Percentiles rank a stretch among this genome's conserved stretches.
Conservation (phyloP, 352 stramenopile genomes). For the Peronospora destructor region DNA sequence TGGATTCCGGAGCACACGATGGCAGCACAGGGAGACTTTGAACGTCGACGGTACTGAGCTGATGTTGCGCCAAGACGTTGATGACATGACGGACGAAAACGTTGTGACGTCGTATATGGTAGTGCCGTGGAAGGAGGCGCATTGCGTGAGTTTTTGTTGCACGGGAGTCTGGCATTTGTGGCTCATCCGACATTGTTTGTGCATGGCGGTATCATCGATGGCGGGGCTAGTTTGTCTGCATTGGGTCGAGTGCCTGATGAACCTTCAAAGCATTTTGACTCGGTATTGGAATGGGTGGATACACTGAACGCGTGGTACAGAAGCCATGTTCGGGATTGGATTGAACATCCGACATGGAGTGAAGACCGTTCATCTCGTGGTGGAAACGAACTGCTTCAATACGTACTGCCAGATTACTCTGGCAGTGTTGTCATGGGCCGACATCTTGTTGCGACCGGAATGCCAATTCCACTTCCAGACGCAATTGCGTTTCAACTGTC, state of each 20-base stretch:
- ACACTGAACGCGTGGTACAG: conserved; percentile 83
- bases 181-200: conserved; percentile 88
- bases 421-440: conserved; percentile 72
- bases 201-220: conserved; percentile 83
- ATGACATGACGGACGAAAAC: conserved; percentile 50
- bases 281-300: conserved; percentile 49
- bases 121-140: conserved; percentile 67
- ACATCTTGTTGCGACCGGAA: conserved; percentile 66
- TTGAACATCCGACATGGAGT: conserved; percentile 71
- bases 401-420: conserved; percentile 52
- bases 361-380: conserved; percentile 43
- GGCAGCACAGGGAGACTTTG: conserved; percentile 86
- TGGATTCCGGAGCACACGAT: conserved; percentile 90
- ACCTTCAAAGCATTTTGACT: conserved; percentile 24
- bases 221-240: conserved; percentile 32
- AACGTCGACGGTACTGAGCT: conserved; percentile 81
- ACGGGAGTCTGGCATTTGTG: conserved; percentile 72
- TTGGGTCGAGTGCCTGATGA: conserved; percentile 71
- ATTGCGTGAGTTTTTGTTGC: conserved; percentile 80
- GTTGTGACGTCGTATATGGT: conserved; percentile 76
- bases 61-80: conserved; percentile 10
- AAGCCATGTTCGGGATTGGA: conserved; percentile 68
- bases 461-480: conserved; percentile 48
- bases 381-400: conserved; percentile 62
- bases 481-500: conserved; percentile 46